These are phyloP conservation scores for Thielaviopsis euricoi DNA, from an alignment of 2,329 filamentous ascomycete genomes.

Conservation along the genomic window DNA sequence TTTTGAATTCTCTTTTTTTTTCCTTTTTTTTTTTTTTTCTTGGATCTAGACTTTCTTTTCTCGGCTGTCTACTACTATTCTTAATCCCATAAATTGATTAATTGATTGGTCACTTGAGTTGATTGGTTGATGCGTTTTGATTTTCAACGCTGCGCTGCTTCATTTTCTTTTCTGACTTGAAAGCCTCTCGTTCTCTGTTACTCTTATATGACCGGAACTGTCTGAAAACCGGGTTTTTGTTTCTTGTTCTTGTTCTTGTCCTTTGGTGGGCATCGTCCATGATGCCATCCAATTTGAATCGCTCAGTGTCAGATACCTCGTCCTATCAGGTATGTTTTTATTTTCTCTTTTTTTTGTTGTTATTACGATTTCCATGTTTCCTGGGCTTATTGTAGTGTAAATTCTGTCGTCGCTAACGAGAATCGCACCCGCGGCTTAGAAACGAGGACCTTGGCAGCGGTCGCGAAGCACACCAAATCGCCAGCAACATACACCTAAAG, in stretches of 20 bases:
- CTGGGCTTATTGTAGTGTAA: conserved; percentile 17
- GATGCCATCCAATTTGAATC: conserved; percentile 7
- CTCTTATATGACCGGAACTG: neutral
- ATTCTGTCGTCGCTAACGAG: conserved; percentile 4
- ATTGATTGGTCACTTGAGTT: neutral
- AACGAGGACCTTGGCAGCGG: conserved; percentile 31
- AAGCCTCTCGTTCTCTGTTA: neutral
- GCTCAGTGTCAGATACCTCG: conserved; percentile 5
- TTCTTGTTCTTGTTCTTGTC: conserved; percentile 21
- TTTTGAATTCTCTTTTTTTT: neutral
- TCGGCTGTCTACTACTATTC: neutral
- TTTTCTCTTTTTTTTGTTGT: conserved; percentile 15
- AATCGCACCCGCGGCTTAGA: conserved; percentile 9
- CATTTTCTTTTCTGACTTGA: neutral
- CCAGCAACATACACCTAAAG: neutral
- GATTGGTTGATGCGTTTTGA: neutral
- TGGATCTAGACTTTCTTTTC: neutral
- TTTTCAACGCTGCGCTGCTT: neutral
- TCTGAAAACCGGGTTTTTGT: neutral
- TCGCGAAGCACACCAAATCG: conserved; percentile 26
- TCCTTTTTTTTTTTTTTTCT: neutral
- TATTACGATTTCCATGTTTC: no score
- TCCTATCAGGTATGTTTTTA: conserved; percentile 2
- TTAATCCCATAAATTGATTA: neutral
- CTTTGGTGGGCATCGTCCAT: conserved; percentile 21